A percentile compares a stretch with the other conserved stretches of the same genome.
Evolutionary conservation across 768 basidiomycete genomes (phyloP).

Genomic region (Suillus alpinus): DNA sequence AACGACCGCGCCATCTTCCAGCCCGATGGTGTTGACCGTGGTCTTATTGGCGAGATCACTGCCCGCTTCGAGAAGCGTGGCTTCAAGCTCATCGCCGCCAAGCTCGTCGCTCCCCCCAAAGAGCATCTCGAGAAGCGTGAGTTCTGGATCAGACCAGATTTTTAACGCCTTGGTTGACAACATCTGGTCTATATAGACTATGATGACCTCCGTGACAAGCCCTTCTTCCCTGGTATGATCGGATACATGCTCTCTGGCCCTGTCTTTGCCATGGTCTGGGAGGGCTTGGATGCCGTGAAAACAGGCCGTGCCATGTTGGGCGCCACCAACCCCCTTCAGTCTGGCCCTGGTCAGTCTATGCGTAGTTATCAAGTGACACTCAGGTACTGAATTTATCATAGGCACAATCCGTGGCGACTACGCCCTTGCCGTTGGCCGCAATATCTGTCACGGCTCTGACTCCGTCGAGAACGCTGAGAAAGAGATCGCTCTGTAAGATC

Average conservation of each 20-base stretch:
- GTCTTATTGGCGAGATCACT: conserved; percentile 94
- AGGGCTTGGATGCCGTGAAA: conserved; percentile 92
- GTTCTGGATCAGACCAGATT: conserved; percentile 10
- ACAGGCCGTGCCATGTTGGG: conserved; percentile 96
- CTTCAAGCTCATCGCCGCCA: conserved; percentile 94
- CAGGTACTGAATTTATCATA: conserved; percentile 25
- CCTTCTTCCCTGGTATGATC: conserved; percentile 96
- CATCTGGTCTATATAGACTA: conserved; percentile 62
- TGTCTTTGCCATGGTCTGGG: conserved; percentile 94
- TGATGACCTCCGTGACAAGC: conserved; percentile 88
- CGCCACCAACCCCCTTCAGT: conserved; percentile 93
- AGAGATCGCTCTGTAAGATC: conserved; percentile 85
- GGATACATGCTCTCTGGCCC: conserved; percentile 96
- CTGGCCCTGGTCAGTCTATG: conserved; percentile 65
- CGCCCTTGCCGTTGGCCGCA: conserved; percentile 91
- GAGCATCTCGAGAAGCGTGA: conserved; percentile 90
- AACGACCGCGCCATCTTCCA: conserved; percentile 28
- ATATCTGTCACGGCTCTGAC: conserved; percentile 92
- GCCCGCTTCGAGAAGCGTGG: conserved; percentile 96
- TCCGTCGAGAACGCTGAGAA: conserved; percentile 87
- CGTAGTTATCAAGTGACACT: not conserved
- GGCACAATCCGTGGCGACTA: conserved; percentile 97
- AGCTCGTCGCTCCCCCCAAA: conserved; percentile 76
- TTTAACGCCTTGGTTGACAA: not conserved
- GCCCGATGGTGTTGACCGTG: conserved; percentile 99